These are phyloP conservation scores for Pythium guiyangense DNA, from an alignment of 352 stramenopile genomes.

Conservation along the genomic window DNA sequence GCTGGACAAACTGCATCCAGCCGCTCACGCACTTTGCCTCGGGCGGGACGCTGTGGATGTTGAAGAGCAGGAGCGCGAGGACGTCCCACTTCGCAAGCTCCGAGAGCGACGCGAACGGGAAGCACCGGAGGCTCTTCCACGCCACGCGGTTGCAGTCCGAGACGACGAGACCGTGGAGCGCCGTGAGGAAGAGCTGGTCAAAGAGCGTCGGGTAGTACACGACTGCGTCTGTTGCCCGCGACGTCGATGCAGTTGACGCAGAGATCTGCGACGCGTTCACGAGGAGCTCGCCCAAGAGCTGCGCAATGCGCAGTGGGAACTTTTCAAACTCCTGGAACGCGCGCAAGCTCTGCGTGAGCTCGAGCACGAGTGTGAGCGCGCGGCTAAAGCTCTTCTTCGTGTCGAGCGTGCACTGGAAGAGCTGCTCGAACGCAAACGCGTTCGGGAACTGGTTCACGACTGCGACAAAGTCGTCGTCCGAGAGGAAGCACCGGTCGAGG, in stretches of 20 bases:
- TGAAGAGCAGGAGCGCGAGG: constrained; percentile 69
- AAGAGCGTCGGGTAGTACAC: constrained; percentile 77
- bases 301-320: constrained; percentile 59
- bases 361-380: constrained; percentile 64
- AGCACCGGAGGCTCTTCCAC: constrained; percentile 64
- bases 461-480: constrained; percentile 80
- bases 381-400: constrained; percentile 79
- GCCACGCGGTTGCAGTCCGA: constrained; percentile 76
- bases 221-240: constrained; percentile 17
- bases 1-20: constrained; percentile 65
- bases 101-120: constrained; percentile 72
- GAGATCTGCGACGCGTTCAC: constrained; percentile 49
- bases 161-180: constrained; percentile 64
- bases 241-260: constrained; percentile 26
- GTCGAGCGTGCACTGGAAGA: constrained; percentile 64
- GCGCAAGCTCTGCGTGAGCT: constrained; percentile 65
- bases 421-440: constrained; percentile 71
- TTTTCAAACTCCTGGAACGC: constrained; percentile 84
- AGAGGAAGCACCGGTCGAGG: constrained; percentile 75
- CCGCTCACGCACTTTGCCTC: constrained; percentile 50
- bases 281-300: constrained; percentile 64
- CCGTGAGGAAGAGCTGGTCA: constrained; percentile 83
- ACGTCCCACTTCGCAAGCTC: constrained; percentile 81
- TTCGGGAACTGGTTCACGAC: constrained; percentile 86
- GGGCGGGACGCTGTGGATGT: constrained; percentile 51